Evolutionary conservation across 306 rosid genomes (phyloP).

Genomic region (Macrotyloma uniflorum): DNA sequence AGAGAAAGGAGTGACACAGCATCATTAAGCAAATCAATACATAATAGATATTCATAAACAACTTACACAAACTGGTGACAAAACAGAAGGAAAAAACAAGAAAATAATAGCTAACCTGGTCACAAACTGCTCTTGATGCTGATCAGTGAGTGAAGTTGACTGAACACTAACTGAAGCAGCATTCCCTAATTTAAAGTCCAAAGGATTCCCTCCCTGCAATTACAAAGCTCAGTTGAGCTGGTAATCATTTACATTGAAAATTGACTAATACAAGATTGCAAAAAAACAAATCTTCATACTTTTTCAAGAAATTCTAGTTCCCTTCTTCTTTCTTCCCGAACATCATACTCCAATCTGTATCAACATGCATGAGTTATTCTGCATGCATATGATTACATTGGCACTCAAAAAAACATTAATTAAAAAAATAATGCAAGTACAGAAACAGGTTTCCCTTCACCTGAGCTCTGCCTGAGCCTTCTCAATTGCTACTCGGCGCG

Average conservation of each 20-base stretch:
- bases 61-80: constrained; percentile 12
- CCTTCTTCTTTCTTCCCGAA: constrained; percentile 93
- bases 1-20: constrained; percentile 14
- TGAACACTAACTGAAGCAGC: constrained; percentile 94
- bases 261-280: constrained; percentile 11
- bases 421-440: constrained; percentile 35
- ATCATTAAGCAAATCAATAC: constrained; percentile 17
- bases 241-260: constrained; percentile 33
- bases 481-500: constrained; percentile 84
- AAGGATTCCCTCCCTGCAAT: constrained; percentile 95
- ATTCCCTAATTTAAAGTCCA: constrained; percentile 87
- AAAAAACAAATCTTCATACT: constrained; percentile 58
- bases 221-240: constrained; percentile 30
- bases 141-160: constrained; percentile 95
- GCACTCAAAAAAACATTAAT: constrained; percentile 14
- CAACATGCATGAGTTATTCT: constrained; percentile 44
- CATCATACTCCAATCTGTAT: constrained; percentile 90
- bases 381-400: constrained; percentile 20
- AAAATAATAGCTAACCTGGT: constrained; percentile 63
- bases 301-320: constrained; percentile 97
- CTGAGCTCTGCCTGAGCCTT: constrained; percentile 97
- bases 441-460: constrained; percentile 48
- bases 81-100: background rate
- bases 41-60: constrained; percentile 31
- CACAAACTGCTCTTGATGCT: constrained; percentile 86